Evolutionary conservation across 768 basidiomycete species (phyloP).

Genomic region (Udeniomyces megalosporus): DNA sequence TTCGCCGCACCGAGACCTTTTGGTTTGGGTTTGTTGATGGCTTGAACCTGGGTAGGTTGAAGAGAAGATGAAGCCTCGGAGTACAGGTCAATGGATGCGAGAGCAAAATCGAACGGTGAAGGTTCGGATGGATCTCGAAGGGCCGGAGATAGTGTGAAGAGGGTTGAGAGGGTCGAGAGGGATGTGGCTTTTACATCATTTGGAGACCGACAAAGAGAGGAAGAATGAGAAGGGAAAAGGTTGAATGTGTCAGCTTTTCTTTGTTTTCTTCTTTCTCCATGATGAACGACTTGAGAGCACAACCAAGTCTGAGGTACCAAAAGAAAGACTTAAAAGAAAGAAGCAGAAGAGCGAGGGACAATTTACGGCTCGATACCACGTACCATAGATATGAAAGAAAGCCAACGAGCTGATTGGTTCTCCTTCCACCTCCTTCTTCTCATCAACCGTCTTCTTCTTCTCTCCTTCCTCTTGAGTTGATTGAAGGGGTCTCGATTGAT

Average conservation of each 20-base stretch:
- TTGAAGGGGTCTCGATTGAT: background rate
- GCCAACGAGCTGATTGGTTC: background rate
- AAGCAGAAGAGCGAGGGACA: background rate
- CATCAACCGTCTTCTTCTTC: background rate
- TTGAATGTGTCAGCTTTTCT: background rate
- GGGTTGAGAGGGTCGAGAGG: no score
- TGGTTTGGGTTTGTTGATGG: background rate
- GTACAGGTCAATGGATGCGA: no score
- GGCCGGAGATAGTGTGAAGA: no score
- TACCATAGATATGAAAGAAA: conserved; percentile 5
- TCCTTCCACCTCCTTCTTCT: background rate
- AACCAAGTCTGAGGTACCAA: background rate
- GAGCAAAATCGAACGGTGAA: no score
- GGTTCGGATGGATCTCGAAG: no score
- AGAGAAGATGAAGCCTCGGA: no score
- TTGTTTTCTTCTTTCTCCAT: no score
- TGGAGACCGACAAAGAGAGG: background rate
- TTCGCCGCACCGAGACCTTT: background rate
- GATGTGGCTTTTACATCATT: background rate
- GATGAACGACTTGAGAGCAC: background rate
- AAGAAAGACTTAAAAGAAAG: no score
- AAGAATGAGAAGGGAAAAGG: background rate
- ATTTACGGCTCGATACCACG: background rate
- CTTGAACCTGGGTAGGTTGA: background rate
- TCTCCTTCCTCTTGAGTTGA: no score